phyloP scores from a whole-genome alignment of 2,329 filamentous ascomycete species.

The Zymoseptoria passerinii region DNA sequence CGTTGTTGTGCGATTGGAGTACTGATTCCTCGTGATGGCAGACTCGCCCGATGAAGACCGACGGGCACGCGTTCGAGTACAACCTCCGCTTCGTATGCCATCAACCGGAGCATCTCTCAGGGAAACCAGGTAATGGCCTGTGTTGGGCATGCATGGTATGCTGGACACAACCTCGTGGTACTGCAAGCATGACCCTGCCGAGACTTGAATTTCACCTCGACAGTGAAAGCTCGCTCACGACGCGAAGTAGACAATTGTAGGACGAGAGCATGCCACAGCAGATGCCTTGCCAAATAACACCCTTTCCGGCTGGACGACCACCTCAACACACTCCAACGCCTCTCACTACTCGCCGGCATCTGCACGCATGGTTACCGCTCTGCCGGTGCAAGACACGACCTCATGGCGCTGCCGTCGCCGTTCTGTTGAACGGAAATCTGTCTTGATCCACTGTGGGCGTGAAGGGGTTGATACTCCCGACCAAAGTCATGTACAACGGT shows the following conservation, averaged over 20 bases:
- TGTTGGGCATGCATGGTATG: neutral
- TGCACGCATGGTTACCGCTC: no score
- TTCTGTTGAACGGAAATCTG: no score
- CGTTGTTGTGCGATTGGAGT: neutral
- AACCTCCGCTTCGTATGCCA: neutral
- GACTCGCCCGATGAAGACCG: neutral
- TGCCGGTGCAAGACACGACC: no score
- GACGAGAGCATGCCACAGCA: neutral
- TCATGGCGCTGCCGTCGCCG: no score
- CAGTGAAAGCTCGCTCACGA: neutral
- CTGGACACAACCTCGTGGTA: neutral
- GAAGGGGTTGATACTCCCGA: no score
- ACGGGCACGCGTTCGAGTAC: neutral
- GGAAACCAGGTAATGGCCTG: neutral
- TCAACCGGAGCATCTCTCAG: neutral
- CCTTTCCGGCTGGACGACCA: no score
- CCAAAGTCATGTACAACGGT: no score
- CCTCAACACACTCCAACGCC: no score
- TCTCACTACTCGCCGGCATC: no score
- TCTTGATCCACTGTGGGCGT: no score
- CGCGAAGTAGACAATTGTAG: neutral
- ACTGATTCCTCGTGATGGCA: neutral
- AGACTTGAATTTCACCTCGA: neutral
- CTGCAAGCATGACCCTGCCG: neutral
- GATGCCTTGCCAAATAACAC: no score